A percentile compares a stretch with the other conserved stretches of the same genome.
Evolutionary conservation across 495 filamentous ascomycete genomes (phyloP).

Genomic region (Hypoxylon fuscum): DNA sequence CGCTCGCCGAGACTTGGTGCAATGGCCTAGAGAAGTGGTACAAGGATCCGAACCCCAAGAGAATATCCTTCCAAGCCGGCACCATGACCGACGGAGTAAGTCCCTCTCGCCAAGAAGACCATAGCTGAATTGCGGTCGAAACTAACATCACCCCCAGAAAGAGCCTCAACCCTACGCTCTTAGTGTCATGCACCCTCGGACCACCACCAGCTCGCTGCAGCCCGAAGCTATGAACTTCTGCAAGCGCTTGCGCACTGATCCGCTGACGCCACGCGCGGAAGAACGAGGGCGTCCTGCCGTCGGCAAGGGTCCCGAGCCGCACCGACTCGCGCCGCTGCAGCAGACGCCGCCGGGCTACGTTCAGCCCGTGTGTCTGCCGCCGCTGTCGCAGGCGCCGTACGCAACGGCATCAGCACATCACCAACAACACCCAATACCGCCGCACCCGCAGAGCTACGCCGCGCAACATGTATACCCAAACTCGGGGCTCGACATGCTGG

Average conservation of each 20-base stretch:
- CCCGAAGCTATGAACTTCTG: conserved; percentile 17
- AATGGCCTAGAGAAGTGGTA: conserved; percentile 54
- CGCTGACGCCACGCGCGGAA: conserved; percentile 8
- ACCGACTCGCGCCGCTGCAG: conserved; percentile 39
- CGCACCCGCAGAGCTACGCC: conserved; percentile 20
- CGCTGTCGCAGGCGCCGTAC: conserved; percentile 40
- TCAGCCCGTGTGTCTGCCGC: conserved; percentile 42
- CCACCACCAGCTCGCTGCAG: conserved; percentile 28
- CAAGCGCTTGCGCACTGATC: conserved; percentile 5
- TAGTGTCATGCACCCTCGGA: conserved; percentile 39
- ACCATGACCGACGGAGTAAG: conserved; percentile 60
- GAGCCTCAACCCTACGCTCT: conserved; percentile 46
- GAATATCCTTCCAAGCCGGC: conserved; percentile 44
- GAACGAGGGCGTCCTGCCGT: conserved; percentile 1
- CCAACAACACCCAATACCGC: conserved; percentile 8
- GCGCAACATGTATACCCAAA: conserved; percentile 23
- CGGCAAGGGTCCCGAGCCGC: conserved; percentile 29
- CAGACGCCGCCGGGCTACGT: conserved; percentile 25
- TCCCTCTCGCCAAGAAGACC: background rate
- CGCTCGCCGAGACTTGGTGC: conserved; percentile 55
- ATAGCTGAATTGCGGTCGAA: background rate
- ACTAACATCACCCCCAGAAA: conserved; percentile 34
- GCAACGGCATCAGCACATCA: conserved; percentile 24
- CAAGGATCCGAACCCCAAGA: conserved; percentile 46
- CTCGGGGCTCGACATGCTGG: conserved; percentile 33